phyloP scores from a whole-genome alignment of 2,329 filamentous ascomycete species.

The Fusarium brevicatenulatum region DNA sequence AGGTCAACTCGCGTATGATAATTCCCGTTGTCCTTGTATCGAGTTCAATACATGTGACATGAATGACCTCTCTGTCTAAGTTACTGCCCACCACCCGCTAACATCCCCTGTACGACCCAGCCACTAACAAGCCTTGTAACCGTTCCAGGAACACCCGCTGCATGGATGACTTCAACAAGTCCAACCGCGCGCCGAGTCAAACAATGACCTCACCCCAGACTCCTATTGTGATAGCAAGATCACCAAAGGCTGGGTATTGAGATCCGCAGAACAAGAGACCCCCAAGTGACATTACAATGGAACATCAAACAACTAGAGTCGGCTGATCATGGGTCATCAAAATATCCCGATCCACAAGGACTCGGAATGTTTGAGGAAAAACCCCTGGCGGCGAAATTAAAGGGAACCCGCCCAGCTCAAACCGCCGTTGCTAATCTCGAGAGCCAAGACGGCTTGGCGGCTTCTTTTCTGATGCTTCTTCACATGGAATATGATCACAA shows the following conservation, averaged over 20 bases:
- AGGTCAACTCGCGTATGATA: neutral
- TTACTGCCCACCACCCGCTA: neutral
- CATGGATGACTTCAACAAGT: neutral
- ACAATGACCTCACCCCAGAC: conserved; percentile 19
- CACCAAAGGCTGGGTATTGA: conserved; percentile 6
- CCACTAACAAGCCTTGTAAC: conserved; percentile 17
- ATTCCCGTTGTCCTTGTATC: neutral
- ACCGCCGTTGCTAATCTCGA: conserved; percentile 12
- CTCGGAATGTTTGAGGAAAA: neutral
- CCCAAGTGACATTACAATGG: neutral
- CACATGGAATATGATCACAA: neutral
- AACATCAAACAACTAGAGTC: conserved; percentile 5
- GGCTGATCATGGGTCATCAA: neutral
- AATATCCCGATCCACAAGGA: conserved; percentile 8
- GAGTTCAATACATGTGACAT: conserved; percentile 3
- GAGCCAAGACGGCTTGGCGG: conserved; percentile 33
- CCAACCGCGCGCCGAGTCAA: neutral
- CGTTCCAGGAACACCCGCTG: conserved; percentile 23
- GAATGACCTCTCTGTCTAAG: neutral
- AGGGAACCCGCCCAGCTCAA: conserved; percentile 18
- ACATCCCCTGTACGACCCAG: conserved; percentile 10
- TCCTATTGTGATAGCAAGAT: neutral
- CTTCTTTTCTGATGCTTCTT: neutral
- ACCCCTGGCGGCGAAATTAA: conserved; percentile 27
- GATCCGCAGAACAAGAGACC: conserved; percentile 7